Evolutionary conservation across 1,284 basidiomycete genomes (phyloP).

Genomic region (Apiotrichum veenhuisii): DNA sequence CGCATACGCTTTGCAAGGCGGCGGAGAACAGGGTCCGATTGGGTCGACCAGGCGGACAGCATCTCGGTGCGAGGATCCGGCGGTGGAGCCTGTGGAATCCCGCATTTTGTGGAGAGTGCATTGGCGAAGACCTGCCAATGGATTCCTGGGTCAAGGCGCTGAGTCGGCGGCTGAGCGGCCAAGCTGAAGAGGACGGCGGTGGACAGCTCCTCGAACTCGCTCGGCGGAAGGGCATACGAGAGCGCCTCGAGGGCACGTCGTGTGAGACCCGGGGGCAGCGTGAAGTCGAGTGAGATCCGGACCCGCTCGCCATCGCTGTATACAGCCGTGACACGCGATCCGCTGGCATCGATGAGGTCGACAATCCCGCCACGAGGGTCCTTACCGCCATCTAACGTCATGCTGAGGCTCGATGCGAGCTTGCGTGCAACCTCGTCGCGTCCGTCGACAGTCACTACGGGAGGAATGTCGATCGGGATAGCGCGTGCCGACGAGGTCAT

Average conservation of each 20-base stretch:
- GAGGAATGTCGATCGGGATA: conserved; percentile 37
- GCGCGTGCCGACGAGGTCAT: conserved; percentile 61
- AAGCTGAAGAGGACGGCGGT: conserved; percentile 1
- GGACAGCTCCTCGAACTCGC: conserved; percentile 29
- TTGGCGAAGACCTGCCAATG: conserved; percentile 10
- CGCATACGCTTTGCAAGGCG: conserved; percentile 48
- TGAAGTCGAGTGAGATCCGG: conserved; percentile 55
- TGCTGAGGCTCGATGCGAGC: conserved; percentile 34
- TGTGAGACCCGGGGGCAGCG: conserved; percentile 57
- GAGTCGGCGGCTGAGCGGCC: background rate
- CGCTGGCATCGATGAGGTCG: conserved; percentile 49
- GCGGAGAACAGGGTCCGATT: conserved; percentile 53
- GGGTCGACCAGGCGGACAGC: background rate
- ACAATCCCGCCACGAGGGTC: conserved; percentile 7
- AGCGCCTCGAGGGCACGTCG: conserved; percentile 61
- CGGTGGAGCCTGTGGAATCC: background rate
- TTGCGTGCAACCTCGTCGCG: conserved; percentile 31
- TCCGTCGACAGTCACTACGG: conserved; percentile 28
- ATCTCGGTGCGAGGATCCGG: background rate
- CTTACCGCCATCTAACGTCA: conserved; percentile 24
- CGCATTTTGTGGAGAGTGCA: conserved; percentile 44
- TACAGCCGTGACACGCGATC: conserved; percentile 53
- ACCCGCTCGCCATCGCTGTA: conserved; percentile 55
- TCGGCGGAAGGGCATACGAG: conserved; percentile 54
- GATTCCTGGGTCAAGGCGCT: background rate